phyloP scores from a whole-genome alignment of 768 basidiomycete genomes.

The Pleurotus salmoneostramineus region DNA sequence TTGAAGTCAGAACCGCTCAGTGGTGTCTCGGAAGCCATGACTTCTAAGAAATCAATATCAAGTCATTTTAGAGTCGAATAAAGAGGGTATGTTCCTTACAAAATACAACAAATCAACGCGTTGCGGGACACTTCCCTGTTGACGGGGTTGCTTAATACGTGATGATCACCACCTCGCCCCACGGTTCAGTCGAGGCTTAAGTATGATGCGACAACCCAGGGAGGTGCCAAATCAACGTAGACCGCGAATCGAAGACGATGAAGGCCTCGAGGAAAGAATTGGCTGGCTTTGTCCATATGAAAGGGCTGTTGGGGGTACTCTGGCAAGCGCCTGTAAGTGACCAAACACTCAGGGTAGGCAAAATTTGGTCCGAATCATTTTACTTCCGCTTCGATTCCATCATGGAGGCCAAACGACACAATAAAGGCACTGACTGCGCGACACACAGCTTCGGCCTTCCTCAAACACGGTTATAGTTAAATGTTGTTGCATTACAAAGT shows the following conservation, averaged over 20 bases:
- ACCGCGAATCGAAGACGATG: neutral
- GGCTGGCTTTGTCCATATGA: neutral
- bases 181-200: no score
- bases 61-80: neutral
- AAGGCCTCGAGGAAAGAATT: neutral
- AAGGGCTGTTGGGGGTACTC: neutral
- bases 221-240: no score
- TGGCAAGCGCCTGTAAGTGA: neutral
- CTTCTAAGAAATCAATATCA: neutral
- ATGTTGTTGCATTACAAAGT: no score
- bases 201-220: no score
- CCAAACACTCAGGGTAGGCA: neutral
- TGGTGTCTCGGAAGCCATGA: neutral
- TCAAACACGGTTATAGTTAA: no score
- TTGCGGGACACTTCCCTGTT: no score
- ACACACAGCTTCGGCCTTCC: no score
- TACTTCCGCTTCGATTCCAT: neutral
- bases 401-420: neutral
- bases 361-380: neutral
- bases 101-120: neutral
- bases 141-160: no score
- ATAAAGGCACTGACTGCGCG: no score
- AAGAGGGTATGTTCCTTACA: no score
- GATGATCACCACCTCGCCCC: no score
- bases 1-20: constrained; percentile 5